Percentiles rank a stretch among this genome's conserved stretches.
These are phyloP conservation scores for Epichloe coenophiala DNA, from an alignment of 2,329 filamentous ascomycete species.

Conservation along the genomic window DNA sequence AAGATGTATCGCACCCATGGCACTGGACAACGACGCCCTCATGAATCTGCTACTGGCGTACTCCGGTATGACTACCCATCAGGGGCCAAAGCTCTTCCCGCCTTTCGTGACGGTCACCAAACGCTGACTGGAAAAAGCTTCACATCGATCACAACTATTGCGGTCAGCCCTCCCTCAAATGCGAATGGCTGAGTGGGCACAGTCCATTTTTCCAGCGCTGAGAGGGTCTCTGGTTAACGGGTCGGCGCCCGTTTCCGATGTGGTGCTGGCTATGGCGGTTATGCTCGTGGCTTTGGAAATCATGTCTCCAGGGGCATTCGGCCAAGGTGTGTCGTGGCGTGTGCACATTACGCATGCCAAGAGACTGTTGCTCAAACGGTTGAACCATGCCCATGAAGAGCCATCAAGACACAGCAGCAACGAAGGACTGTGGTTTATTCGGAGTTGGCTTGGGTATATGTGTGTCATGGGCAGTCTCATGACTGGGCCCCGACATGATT, in stretches of 20 bases:
- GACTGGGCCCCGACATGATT: conserved; percentile 30
- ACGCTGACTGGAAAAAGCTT: conserved; percentile 31
- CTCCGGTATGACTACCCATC: conserved; percentile 30
- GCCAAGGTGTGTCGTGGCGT: conserved; percentile 70
- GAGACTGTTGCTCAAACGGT: conserved; percentile 54
- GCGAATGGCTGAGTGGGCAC: conserved; percentile 68
- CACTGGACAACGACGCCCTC: conserved; percentile 54
- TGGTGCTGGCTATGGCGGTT: conserved; percentile 66
- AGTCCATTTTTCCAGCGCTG: conserved; percentile 63
- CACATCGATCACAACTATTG: conserved; percentile 63
- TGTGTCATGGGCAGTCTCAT: conserved; percentile 64
- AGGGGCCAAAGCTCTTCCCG: neutral
- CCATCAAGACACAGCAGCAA: conserved; percentile 13
- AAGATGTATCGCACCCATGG: conserved; percentile 43
- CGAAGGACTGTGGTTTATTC: conserved; percentile 58
- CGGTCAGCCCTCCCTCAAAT: conserved; percentile 60
- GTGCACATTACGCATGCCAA: conserved; percentile 64
- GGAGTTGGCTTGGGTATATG: conserved; percentile 73
- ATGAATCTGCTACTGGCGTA: conserved; percentile 68
- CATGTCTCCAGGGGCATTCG: conserved; percentile 68
- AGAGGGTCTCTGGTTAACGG: conserved; percentile 51
- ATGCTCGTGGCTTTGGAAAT: conserved; percentile 78
- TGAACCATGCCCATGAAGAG: conserved; percentile 8
- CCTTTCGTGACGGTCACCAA: too few species aligned
- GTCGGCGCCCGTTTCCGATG: conserved; percentile 51